Base-by-base conservation (phyloP, 306 rosid genomes). In the Vicia sativa region DNA sequence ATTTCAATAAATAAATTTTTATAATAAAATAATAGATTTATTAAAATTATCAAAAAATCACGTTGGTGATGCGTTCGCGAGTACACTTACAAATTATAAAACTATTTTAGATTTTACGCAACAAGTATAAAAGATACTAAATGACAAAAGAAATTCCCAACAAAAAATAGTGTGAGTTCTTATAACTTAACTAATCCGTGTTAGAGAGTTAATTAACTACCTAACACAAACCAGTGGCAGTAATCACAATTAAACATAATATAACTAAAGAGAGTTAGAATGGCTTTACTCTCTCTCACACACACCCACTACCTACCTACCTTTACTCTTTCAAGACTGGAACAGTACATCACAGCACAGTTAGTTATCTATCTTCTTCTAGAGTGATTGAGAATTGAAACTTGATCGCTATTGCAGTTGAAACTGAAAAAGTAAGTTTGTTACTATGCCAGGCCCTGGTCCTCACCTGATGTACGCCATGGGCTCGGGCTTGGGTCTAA, bases 391-490 rank as follows among this genome's bases (percentile, higher is more conserved):
- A 50, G 50, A 6, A 11, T 11, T 31, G 19, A 7, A 59, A 35
- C 11, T 15, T 29, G 7, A 29, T 26, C 13, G 3, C 28, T 49
- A 12, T 55, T 41, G 43, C 10, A 50, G 28, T 26, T 50, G 6
- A 19, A 54, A 11, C 0, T 23, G 10, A 12, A 25, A 11, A 15
- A 48, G 0, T n/a, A 7, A 44, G 16, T 14, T 49, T 48, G 2
- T 10, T 50, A 54, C 73, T 75, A 91, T 88, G 96, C 98, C 98
- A 13, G 96, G 98, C 9, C 96, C 95, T 2, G 96, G 96, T 61
- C 87, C 96, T 18, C 98, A 92, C 82, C 46, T 92, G 70, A 84
- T 92, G 80, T 92, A 89, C 76, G 92, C 95, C 63, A 87, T 92
- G 95, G 87, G 88, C 8, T 82, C 88, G 0, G 91, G 95, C 54